Conservation (phyloP, 768 basidiomycete genomes). For the Podaxis carcinomalis region DNA sequence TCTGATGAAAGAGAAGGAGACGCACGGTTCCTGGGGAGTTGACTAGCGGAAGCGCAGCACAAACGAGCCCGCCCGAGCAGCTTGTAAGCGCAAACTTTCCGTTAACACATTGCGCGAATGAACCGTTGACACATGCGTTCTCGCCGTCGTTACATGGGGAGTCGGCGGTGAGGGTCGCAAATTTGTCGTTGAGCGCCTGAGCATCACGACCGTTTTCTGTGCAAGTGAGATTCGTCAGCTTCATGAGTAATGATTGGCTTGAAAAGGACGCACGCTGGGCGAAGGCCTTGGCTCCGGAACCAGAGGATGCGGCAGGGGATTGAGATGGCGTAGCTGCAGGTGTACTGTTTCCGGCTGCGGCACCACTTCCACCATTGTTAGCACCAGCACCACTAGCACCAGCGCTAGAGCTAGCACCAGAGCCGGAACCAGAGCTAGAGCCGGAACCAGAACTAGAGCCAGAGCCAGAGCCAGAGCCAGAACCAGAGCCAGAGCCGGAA, state of each 20-base stretch:
- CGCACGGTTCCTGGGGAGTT: slow-evolving; percentile 41
- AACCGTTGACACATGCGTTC: slow-evolving; percentile 38
- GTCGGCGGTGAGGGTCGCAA: slow-evolving; percentile 37
- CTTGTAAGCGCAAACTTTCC: slow-evolving; percentile 38
- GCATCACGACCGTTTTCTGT: slow-evolving; percentile 45
- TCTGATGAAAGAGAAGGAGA: neutral
- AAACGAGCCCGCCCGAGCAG: slow-evolving; percentile 35
- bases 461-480: neutral
- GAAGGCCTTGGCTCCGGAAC: slow-evolving; percentile 24
- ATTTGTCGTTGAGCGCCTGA: slow-evolving; percentile 48
- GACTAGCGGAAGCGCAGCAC: slow-evolving; percentile 52
- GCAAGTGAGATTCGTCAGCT: neutral
- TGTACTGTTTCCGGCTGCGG: slow-evolving; percentile 17
- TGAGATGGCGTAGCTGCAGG: slow-evolving; percentile 12
- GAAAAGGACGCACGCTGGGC: slow-evolving; percentile 8
- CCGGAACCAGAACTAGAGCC: neutral
- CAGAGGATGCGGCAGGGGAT: slow-evolving; percentile 16
- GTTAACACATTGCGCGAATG: slow-evolving; percentile 50
- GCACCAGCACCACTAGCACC: neutral
- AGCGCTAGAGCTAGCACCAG: neutral
- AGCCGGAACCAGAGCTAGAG: neutral
- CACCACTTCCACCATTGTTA: neutral
- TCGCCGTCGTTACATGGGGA: slow-evolving; percentile 47
- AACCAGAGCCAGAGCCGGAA: neutral
- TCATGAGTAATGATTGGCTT: neutral